phyloP scores from a whole-genome alignment of 495 filamentous ascomycete genomes.

The Neurospora pannonica region DNA sequence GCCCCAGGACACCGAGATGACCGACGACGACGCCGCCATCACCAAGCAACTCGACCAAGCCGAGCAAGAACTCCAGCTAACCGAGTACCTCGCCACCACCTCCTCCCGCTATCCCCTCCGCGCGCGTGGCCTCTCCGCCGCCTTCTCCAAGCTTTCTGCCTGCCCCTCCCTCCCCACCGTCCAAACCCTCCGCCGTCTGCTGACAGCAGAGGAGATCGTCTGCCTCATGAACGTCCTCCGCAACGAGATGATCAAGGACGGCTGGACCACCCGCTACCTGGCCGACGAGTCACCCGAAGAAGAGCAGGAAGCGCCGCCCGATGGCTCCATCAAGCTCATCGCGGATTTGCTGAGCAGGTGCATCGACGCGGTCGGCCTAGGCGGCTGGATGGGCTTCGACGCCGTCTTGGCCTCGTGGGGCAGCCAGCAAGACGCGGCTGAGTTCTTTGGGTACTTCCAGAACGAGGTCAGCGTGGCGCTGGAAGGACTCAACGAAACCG shows the following conservation, averaged over 20 bases:
- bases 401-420: constrained; percentile 35
- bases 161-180: constrained; percentile 50
- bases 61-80: constrained; percentile 40
- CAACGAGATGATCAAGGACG: constrained; percentile 51
- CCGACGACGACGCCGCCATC: constrained; percentile 29
- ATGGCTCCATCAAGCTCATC: constrained; percentile 48
- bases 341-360: constrained; percentile 62
- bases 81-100: constrained; percentile 38
- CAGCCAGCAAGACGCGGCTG: constrained; percentile 39
- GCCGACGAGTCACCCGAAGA: constrained; percentile 30
- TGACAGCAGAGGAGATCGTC: constrained; percentile 58
- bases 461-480: constrained; percentile 67
- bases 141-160: constrained; percentile 55
- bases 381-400: constrained; percentile 65
- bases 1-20: constrained; percentile 10
- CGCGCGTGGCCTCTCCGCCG: constrained; percentile 35
- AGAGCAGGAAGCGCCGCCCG: constrained; percentile 43
- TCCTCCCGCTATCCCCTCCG: constrained; percentile 31
- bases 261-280: constrained; percentile 62
- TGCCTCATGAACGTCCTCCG: constrained; percentile 66
- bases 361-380: constrained; percentile 75
- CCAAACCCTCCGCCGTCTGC: constrained; percentile 52
- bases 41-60: constrained; percentile 37
- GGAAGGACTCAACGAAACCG: constrained; percentile 66
- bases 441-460: constrained; percentile 58